Evolutionary conservation across 1,284 basidiomycete genomes (phyloP).

Genomic region (Trametes sp.): DNA sequence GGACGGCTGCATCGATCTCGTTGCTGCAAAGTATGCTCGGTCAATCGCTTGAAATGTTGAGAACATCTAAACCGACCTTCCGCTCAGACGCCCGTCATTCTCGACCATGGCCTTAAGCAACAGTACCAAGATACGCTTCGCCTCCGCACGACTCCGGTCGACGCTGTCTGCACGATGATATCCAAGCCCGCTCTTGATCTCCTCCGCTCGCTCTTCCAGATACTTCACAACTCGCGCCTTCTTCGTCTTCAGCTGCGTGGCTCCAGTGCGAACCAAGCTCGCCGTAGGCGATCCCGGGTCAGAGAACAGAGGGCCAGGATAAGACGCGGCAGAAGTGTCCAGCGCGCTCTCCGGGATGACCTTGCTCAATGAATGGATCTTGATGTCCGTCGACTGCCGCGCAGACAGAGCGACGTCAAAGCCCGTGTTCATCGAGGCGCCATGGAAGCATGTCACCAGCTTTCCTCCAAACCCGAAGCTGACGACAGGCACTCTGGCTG

Average conservation of each 20-base stretch:
- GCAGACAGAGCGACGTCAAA: constrained; percentile 82
- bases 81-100: constrained; percentile 85
- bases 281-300: constrained; percentile 75
- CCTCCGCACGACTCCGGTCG: constrained; percentile 72
- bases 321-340: constrained; percentile 63
- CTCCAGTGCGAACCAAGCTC: constrained; percentile 72
- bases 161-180: constrained; percentile 66
- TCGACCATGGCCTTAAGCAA: constrained; percentile 84
- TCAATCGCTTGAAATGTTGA: not conserved
- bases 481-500: constrained; percentile 78
- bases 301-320: constrained; percentile 87
- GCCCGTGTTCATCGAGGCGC: constrained; percentile 69
- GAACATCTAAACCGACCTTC: constrained; percentile 63
- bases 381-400: constrained; percentile 73
- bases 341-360: constrained; percentile 74
- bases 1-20: constrained; percentile 71
- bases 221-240: constrained; percentile 83
- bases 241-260: constrained; percentile 80
- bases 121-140: constrained; percentile 78
- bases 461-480: constrained; percentile 92
- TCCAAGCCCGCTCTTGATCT: constrained; percentile 78
- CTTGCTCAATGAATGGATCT: constrained; percentile 72
- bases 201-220: constrained; percentile 75
- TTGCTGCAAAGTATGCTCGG: constrained; percentile 53
- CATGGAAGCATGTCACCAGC: constrained; percentile 87